Base-by-base conservation (phyloP, 2,329 filamentous ascomycete genomes). In the Sporothrix globosa region DNA sequence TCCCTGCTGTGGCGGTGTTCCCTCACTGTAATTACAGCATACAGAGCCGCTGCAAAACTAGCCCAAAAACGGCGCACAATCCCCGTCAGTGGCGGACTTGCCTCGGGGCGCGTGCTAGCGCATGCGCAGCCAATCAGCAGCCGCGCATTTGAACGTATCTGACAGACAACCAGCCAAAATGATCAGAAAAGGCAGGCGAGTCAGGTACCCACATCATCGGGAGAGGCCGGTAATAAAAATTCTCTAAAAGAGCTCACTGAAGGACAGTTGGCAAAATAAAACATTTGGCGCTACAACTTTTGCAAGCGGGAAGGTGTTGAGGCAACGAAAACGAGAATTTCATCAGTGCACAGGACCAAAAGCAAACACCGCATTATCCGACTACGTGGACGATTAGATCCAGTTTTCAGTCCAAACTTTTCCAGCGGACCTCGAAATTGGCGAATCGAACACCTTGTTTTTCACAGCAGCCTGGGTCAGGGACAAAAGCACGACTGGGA, bases 171-270 rank as follows among this genome's bases (percentile, higher is more conserved):
- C 56, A 60, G 54, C 44, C 39, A 66, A 63, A 46, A 41, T 44
- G 13, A 27, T 13, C 11, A 61, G 46, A 63, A 63, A 63, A 44
- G n/a, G 21, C 27, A 21, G 13, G 44, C 44, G 19, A 46, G 58
- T 24, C 58, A 65, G 17, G 52, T 58, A 67, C 68, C 68, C 70
- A 70, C 68, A 58, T 52, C 27, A 67, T 72, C 73, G 73, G 73
- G 72, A 74, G 69, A 74, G 67, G 72, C 70, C 73, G 73, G 73
- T 48, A 70, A 53, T 52, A 46, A 73, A 56, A n/a, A 27, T n/a
- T 21, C 2, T 41, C 14, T 7, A 61, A 46, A 65, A 66, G 30
- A 39, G 50, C 65, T 67, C 63, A 63, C 58, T 63, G 39, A 24
- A 61, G 41, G 44, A 48, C 44, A 50, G 19, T 9, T 6, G 56